Evolutionary conservation across 2,329 filamentous ascomycete species (phyloP), one percentile per base, ranked within the genome.

Genomic region (Drechslerella coelobrocha): DNA sequence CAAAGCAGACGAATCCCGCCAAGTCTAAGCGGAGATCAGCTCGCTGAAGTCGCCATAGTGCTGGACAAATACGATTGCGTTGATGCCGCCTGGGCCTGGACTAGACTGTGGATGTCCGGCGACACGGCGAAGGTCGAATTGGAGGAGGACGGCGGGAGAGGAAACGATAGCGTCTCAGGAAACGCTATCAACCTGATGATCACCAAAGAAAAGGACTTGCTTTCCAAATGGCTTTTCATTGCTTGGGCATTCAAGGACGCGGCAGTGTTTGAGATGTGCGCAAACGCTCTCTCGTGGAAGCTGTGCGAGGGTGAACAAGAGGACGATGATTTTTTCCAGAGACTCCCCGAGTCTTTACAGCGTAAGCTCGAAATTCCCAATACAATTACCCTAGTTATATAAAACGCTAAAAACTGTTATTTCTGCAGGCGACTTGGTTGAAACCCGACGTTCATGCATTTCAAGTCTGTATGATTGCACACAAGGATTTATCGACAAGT

Each of bases 1-100:
- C 68, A 72, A 31, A 72, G 68, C 10, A 37, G 55, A 34, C 53
- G 57, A 10, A 65, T 72, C 6, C 68, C 68, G 39, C 23, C 59
- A 6, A 59, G 24, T 23, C n/a, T 72, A 14, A 72, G 34, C 23
- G 68, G 68, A 3, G 68, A 72, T 23, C 60, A 72, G 43, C 68
- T 72, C 14, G 68, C 68, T 2, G 68, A 72, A 41, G 68, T 72
- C 9, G 68, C 68, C 7, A 72, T 72, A n/a, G 54, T 72, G 4
- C 54, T 72, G 9, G 68, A 72, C 27, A 72, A 72, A 19, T 72
- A 72, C 34, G 68, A 72, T 23, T 72, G 68, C 37, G 61, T 72
- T 21, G 60, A 72, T 50, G 68, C 68, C n/a, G 68, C 68, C 37
- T 72, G 68, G 68, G 68, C 68, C 4, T 72, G 68, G 68, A 72